Evolutionary conservation across 306 rosid species (phyloP), one percentile per base, ranked within the genome.

Genomic region (Begonia fuchsioides): DNA sequence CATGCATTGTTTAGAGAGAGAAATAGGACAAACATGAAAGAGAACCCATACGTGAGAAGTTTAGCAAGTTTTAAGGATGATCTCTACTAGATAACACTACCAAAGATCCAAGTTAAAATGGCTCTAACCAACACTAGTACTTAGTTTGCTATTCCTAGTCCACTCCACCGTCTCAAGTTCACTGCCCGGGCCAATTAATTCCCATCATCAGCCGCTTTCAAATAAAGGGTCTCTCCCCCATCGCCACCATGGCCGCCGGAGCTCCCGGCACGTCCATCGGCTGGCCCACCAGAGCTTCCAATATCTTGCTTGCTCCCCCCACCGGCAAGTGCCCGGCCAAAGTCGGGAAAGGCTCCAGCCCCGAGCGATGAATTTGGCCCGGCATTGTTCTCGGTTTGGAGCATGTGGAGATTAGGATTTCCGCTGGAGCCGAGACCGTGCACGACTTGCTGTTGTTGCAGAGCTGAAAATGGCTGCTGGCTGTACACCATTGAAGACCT

Each of bases 401-500:
- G 53, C 86, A 90, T 79, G 83, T 85, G 90, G 12, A 81, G 75
- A 8, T 84, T 94, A 2, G 67, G 17, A 63, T 65, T 74, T 54
- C 84, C 96, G 39, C 80, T 52, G 2, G 87, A 75, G 51, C 68
- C 61, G 67, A 71, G 97, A 60, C 70, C 54, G 51, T 81, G 92
- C 60, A 84, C 54, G n/a, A 83, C 78, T 70, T 86, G 88, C 54
- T 80, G 98, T 61, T 85, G 94, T 47, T 85, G 97, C 54, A 84
- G 72, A 15, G 92, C 71, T 0, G 95, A 47, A 61, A 46, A 81
- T 5, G 87, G 86, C 71, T 90, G 95, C 64, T 83, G 96, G 5
- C 67, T 17, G 59, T 85, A 90, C 79, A 90, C 4, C 71, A 85
- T 81, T 56, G 94, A 77, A n/a, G 95, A 85, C 6, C 98, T 76